phyloP scores from a whole-genome alignment of 257 asterid species.

The Solanum paucissectum region DNA sequence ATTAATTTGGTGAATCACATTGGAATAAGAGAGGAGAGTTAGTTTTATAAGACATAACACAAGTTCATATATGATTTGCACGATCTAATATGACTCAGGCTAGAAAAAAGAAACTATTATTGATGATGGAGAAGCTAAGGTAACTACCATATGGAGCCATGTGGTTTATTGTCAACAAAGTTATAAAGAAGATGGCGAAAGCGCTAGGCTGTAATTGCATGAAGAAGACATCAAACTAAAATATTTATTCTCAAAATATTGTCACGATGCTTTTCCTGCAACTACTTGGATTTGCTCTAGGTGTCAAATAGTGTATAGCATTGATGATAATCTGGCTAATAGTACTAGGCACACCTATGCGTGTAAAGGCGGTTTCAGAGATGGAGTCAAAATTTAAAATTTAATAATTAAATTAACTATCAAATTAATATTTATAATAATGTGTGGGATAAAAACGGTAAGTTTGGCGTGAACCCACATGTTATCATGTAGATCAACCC shows the following conservation, averaged over 20 bases:
- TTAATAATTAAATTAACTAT: not conserved
- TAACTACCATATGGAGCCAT: not conserved
- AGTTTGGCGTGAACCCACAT: not conserved
- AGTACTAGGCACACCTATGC: not conserved
- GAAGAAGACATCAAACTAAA: not conserved
- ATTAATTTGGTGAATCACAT: not conserved
- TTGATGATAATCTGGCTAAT: not conserved
- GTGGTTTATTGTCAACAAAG: not conserved
- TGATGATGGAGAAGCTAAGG: not conserved
- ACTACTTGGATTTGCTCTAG: not conserved
- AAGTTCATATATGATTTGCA: not conserved
- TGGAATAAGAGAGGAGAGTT: not conserved
- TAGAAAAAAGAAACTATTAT: not conserved
- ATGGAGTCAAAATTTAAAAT: not conserved
- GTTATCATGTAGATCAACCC: not conserved
- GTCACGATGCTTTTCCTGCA: not conserved
- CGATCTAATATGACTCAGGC: not conserved
- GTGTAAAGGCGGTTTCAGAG: not conserved
- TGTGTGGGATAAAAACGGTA: not conserved
- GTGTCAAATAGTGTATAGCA: not conserved
- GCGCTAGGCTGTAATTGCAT: not conserved
- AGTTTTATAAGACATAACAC: not conserved
- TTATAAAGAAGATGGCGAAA: not conserved
- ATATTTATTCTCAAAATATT: not conserved
- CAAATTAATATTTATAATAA: not conserved